A percentile compares a stretch with the other conserved stretches of the same genome.
These are phyloP conservation scores for Sugiyamaella neomexicana DNA, from an alignment of 1,139 yeast species.

Conservation along the genomic window DNA sequence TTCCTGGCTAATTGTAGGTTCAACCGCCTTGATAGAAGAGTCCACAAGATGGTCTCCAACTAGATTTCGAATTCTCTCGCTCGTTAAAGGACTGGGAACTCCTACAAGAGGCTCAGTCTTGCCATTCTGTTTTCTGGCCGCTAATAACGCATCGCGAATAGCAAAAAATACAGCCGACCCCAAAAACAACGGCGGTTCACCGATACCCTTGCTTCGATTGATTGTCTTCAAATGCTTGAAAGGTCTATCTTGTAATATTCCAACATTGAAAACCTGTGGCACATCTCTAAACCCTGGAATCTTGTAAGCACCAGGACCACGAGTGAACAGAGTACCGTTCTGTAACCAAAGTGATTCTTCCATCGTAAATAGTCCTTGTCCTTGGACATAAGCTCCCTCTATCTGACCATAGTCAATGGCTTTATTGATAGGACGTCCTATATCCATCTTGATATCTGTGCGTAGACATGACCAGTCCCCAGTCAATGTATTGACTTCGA, in stretches of 20 bases:
- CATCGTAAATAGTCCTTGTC: constrained; percentile 50
- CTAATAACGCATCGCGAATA: constrained; percentile 45
- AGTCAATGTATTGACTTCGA: constrained; percentile 48
- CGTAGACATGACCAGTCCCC: constrained; percentile 49
- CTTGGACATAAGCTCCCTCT: constrained; percentile 51
- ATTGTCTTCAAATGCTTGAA: constrained; percentile 48
- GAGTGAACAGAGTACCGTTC: constrained; percentile 45
- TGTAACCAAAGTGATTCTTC: constrained; percentile 49
- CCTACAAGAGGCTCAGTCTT: constrained; percentile 32
- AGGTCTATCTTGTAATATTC: constrained; percentile 44
- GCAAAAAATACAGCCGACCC: constrained; percentile 47
- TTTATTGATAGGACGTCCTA: constrained; percentile 49
- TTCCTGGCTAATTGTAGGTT: constrained; percentile 40
- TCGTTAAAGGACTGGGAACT: constrained; percentile 44
- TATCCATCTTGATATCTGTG: constrained; percentile 49
- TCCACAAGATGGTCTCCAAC: constrained; percentile 43
- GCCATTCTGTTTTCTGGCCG: constrained; percentile 41
- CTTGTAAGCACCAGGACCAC: constrained; percentile 52
- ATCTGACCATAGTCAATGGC: constrained; percentile 52
- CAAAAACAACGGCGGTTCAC: constrained; percentile 50
- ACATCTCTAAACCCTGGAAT: constrained; percentile 50
- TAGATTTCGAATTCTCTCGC: constrained; percentile 45
- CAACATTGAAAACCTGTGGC: constrained; percentile 46
- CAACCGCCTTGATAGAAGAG: constrained; percentile 35
- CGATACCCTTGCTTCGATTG: constrained; percentile 48